These are phyloP conservation scores for Pisolithus orientalis DNA, from an alignment of 768 basidiomycete genomes.

Conservation along the genomic window DNA sequence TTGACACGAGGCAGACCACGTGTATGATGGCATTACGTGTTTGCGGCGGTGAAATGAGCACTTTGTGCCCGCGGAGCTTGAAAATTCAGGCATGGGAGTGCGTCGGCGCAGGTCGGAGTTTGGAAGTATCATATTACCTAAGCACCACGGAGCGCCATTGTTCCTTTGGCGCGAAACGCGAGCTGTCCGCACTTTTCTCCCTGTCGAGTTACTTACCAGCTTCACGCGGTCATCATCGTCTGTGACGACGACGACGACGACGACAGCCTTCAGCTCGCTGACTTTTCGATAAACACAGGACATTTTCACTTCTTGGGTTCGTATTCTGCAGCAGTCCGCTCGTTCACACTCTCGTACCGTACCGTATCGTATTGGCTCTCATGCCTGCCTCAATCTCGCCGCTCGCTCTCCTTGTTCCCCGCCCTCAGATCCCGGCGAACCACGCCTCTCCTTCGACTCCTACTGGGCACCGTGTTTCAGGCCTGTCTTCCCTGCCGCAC, in stretches of 20 bases:
- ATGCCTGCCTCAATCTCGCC: conserved; percentile 43
- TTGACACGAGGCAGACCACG: conserved; percentile 5
- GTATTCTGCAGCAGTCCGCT: conserved; percentile 39
- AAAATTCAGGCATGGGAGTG: not conserved
- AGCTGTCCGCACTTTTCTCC: not conserved
- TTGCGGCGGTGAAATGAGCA: not conserved
- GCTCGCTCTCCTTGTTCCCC: conserved; percentile 58
- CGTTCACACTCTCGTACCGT: conserved; percentile 21
- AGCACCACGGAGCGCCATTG: not conserved
- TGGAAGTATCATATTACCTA: not conserved
- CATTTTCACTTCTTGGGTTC: conserved; percentile 6
- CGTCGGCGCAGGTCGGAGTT: not conserved
- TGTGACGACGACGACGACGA: not conserved
- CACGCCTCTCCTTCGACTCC: conserved; percentile 29
- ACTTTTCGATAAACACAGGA: not conserved
- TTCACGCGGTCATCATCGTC: conserved; percentile 1
- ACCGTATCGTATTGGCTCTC: conserved; percentile 8
- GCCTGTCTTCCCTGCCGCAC: conserved; percentile 41
- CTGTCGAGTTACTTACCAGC: not conserved
- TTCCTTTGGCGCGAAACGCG: not conserved
- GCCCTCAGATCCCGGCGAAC: conserved; percentile 37
- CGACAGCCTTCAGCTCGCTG: not conserved
- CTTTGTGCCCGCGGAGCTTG: not conserved
- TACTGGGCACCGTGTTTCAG: conserved; percentile 45
- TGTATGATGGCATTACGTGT: not conserved